phyloP scores from a whole-genome alignment of 2,329 filamentous ascomycete species.

The Catunica adiposa region DNA sequence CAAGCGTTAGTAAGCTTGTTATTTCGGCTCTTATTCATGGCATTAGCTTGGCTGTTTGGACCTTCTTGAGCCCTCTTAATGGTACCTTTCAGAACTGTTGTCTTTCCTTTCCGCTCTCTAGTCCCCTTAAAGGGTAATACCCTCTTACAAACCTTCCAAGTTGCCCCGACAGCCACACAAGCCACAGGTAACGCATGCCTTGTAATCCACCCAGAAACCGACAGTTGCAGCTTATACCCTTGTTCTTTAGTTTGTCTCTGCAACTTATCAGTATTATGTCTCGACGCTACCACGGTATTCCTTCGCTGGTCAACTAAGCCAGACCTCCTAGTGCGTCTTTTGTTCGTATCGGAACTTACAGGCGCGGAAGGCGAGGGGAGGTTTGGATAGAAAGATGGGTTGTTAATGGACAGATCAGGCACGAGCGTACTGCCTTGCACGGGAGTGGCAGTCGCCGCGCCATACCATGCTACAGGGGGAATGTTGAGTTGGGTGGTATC shows the following conservation, averaged over 20 bases:
- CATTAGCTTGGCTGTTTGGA: neutral
- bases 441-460: neutral
- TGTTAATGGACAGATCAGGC: neutral
- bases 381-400: too few species aligned
- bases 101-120: too few species aligned
- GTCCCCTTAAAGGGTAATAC: too few species aligned
- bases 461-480: slow-evolving; percentile 9
- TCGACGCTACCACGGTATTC: neutral
- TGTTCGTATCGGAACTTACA: too few species aligned
- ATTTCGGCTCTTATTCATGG: neutral
- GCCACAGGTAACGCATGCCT: too few species aligned
- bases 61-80: too few species aligned
- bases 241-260: slow-evolving; percentile 8
- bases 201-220: too few species aligned
- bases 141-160: neutral
- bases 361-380: too few species aligned
- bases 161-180: neutral
- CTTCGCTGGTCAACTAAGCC: neutral
- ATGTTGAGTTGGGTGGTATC: slow-evolving; percentile 6
- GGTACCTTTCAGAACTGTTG: too few species aligned
- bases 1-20: neutral
- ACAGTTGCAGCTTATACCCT: neutral
- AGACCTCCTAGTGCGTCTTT: neutral
- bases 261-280: slow-evolving; percentile 5
- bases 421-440: neutral